Evolutionary conservation across 495 filamentous ascomycete species (phyloP).

Genomic region (Endocarpon pusillum): DNA sequence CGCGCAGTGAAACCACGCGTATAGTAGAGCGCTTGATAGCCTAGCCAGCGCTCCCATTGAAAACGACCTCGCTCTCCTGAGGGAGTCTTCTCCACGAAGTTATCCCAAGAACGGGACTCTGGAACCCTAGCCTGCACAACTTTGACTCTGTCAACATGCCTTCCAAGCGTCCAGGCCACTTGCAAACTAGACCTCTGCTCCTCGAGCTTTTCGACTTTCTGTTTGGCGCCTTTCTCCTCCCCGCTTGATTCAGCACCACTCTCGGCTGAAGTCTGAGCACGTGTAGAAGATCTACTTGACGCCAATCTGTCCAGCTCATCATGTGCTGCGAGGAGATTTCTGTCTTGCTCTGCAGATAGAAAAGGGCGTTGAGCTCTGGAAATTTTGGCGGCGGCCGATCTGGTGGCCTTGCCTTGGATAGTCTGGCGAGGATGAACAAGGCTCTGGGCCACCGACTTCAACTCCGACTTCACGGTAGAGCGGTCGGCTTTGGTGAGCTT

Average conservation of each 20-base stretch:
- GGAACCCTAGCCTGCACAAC: constrained; percentile 16
- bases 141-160: constrained; percentile 23
- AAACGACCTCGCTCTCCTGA: constrained; percentile 9
- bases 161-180: constrained; percentile 22
- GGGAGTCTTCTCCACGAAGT: constrained; percentile 13
- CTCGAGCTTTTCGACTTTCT: constrained; percentile 17
- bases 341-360: constrained; percentile 18
- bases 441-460: constrained; percentile 8
- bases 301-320: constrained; percentile 13
- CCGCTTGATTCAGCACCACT: constrained; percentile 3
- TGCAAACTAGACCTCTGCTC: constrained; percentile 17
- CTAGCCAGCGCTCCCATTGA: constrained; percentile 22
- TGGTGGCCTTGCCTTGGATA: constrained; percentile 15
- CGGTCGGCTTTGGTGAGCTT: constrained; percentile 6
- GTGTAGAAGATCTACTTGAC: constrained; percentile 7
- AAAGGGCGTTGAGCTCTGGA: constrained; percentile 19
- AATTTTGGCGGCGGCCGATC: constrained; percentile 14
- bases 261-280: no score
- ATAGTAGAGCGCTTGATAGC: constrained; percentile 21
- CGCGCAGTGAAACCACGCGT: constrained; percentile 24
- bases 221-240: constrained; percentile 6
- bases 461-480: constrained; percentile 1
- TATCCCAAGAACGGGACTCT: constrained; percentile 11
- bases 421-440: constrained; percentile 18
- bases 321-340: constrained; percentile 22